These are phyloP conservation scores for Haplosporangium gracile DNA, from an alignment of 192 early-diverging fungal species.

Conservation along the genomic window DNA sequence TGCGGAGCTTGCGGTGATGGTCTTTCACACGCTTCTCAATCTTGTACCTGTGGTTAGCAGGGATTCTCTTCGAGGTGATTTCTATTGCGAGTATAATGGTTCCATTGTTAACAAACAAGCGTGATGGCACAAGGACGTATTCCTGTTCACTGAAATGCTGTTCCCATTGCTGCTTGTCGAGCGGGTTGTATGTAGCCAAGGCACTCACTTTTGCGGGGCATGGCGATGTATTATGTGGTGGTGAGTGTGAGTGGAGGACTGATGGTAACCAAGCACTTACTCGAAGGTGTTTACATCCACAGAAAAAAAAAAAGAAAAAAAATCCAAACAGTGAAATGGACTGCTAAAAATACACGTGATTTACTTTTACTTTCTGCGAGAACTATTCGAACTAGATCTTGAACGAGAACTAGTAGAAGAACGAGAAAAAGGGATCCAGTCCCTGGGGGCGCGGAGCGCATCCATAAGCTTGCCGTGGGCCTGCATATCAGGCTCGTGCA, in stretches of 20 bases:
- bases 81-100: constrained; percentile 43
- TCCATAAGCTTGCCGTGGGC: constrained; percentile 78
- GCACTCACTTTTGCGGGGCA: constrained; percentile 34
- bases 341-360: constrained; percentile 28
- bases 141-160: neutral
- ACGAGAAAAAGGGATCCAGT: constrained; percentile 71
- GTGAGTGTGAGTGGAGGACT: neutral
- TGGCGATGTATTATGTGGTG: constrained; percentile 18
- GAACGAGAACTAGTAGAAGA: neutral
- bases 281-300: neutral
- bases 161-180: neutral
- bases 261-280: neutral
- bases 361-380: neutral
- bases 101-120: neutral
- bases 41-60: constrained; percentile 69
- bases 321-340: neutral
- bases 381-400: neutral
- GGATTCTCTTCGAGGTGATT: constrained; percentile 67
- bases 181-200: neutral
- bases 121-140: neutral
- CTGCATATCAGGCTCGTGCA: constrained; percentile 75
- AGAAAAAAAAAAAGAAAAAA: constrained; percentile 21
- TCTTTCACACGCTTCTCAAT: constrained; percentile 70
- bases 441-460: constrained; percentile 80
- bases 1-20: constrained; percentile 70